Percentiles rank a stretch among this genome's conserved stretches.
phyloP scores from a whole-genome alignment of 805 yeast genomes.

The Monosporozyma solicola region DNA sequence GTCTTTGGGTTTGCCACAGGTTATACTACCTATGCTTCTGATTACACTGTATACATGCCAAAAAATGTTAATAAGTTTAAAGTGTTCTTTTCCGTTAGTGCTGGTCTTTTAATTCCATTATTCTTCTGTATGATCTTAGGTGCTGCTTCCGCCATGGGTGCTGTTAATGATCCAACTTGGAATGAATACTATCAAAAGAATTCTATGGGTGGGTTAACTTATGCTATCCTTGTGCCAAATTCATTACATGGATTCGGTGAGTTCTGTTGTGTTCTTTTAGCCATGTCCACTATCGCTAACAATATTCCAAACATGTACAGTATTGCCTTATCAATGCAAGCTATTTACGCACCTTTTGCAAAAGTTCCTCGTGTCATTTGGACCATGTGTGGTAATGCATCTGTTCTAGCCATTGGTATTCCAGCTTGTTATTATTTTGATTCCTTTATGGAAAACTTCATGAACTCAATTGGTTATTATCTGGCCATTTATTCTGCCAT shows the following conservation, averaged over 20 bases:
- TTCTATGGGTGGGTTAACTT: conserved; percentile 76
- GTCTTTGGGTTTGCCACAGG: conserved; percentile 87
- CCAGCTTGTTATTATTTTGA: conserved; percentile 77
- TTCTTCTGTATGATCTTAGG: conserved; percentile 71
- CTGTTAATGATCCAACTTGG: conserved; percentile 39
- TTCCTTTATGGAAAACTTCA: conserved; percentile 69
- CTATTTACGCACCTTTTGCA: conserved; percentile 66
- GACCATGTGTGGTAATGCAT: conserved; percentile 69
- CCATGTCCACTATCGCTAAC: conserved; percentile 82
- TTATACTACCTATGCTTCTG: conserved; percentile 90
- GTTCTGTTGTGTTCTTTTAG: conserved; percentile 77
- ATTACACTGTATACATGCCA: conserved; percentile 84
- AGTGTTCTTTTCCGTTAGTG: conserved; percentile 53
- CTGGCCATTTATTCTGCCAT: conserved; percentile 76
- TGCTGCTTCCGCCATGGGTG: conserved; percentile 76
- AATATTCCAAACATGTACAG: conserved; percentile 94
- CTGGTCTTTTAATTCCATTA: conserved; percentile 61
- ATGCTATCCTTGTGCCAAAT: conserved; percentile 65
- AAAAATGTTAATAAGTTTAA: conserved; percentile 47
- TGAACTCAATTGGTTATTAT: conserved; percentile 89
- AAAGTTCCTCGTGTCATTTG: conserved; percentile 75
- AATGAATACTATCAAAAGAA: conserved; percentile 40
- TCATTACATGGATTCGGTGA: conserved; percentile 85
- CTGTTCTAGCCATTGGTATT: conserved; percentile 76
- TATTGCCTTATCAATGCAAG: conserved; percentile 77